These are phyloP conservation scores for Tylopilus vinaceipallidus DNA, from an alignment of 768 basidiomycete species.

Conservation along the genomic window DNA sequence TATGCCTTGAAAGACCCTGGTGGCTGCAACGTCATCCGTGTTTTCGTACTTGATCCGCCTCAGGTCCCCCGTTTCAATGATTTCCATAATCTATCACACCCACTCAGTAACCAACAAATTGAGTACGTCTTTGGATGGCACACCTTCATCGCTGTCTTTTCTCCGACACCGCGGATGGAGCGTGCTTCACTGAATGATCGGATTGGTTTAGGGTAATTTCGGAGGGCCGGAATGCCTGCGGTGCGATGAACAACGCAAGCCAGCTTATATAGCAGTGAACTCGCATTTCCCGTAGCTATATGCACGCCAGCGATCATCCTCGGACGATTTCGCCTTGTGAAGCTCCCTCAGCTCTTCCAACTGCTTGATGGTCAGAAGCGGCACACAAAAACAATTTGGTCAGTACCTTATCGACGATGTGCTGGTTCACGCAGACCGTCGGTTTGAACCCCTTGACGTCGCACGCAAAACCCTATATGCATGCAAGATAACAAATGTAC, in stretches of 20 bases:
- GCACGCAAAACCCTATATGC: slow-evolving; percentile 60
- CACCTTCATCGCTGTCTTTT: slow-evolving; percentile 76
- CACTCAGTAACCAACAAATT: neutral
- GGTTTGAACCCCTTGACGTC: slow-evolving; percentile 45
- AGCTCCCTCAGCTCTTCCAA: slow-evolving; percentile 63
- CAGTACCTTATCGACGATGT: slow-evolving; percentile 68
- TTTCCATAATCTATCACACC: slow-evolving; percentile 70
- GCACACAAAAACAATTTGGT: neutral
- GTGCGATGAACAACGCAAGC: slow-evolving; percentile 5
- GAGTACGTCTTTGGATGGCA: slow-evolving; percentile 1
- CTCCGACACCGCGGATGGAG: slow-evolving; percentile 59
- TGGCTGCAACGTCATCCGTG: slow-evolving; percentile 58
- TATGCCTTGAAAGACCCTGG: slow-evolving; percentile 68
- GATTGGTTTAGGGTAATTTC: slow-evolving; percentile 57
- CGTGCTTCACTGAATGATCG: slow-evolving; percentile 56
- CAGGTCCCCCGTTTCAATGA: slow-evolving; percentile 70
- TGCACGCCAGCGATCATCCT: slow-evolving; percentile 68
- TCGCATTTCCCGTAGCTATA: slow-evolving; percentile 65
- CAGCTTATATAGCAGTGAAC: slow-evolving; percentile 9
- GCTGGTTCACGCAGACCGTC: slow-evolving; percentile 57
- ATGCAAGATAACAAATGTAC: neutral
- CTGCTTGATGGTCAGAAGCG: slow-evolving; percentile 34
- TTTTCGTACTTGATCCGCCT: slow-evolving; percentile 64
- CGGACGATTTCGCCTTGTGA: slow-evolving; percentile 56
- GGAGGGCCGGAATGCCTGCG: slow-evolving; percentile 58